A percentile compares a stretch with the other conserved stretches of the same genome.
Evolutionary conservation across 805 yeast genomes (phyloP).

Genomic region (Wickerhamiella azymoides): DNA sequence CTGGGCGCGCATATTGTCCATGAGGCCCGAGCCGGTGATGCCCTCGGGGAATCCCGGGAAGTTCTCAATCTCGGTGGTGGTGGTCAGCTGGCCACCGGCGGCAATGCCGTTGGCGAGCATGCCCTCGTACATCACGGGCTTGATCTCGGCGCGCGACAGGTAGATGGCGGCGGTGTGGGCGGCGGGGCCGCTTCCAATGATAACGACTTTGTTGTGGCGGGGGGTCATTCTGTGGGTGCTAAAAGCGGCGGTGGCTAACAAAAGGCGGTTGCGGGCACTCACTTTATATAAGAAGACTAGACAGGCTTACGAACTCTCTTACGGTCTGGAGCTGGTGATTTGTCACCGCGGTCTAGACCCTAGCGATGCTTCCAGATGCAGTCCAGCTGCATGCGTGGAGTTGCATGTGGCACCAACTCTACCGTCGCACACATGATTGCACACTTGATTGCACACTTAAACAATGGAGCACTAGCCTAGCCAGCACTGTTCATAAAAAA

Average conservation of each 20-base stretch:
- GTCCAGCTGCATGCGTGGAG: not conserved
- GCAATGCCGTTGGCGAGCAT: slow-evolving; percentile 95
- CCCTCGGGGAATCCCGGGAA: slow-evolving; percentile 98
- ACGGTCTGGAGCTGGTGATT: not conserved
- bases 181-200: slow-evolving; percentile 90
- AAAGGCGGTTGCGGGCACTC: slow-evolving; percentile 11
- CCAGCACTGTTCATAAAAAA: slow-evolving; percentile 21
- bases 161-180: slow-evolving; percentile 99
- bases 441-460: no score
- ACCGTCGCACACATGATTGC: no score
- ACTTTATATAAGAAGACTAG: slow-evolving; percentile 10
- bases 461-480: no score
- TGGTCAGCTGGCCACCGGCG: slow-evolving; percentile 97
- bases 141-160: slow-evolving; percentile 89
- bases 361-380: not conserved
- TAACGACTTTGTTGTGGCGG: slow-evolving; percentile 24
- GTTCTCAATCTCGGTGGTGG: slow-evolving; percentile 97
- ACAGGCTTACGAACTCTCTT: not conserved
- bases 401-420: no score
- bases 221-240: slow-evolving; percentile 3
- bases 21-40: slow-evolving; percentile 69
- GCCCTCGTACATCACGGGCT: slow-evolving; percentile 90
- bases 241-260: slow-evolving; percentile 14
- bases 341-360: not conserved
- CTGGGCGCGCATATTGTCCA: slow-evolving; percentile 91